A percentile compares a stretch with the other conserved stretches of the same genome.
Evolutionary conservation across 1,284 basidiomycete species (phyloP).

Genomic region (Rhodotorula sp.): DNA sequence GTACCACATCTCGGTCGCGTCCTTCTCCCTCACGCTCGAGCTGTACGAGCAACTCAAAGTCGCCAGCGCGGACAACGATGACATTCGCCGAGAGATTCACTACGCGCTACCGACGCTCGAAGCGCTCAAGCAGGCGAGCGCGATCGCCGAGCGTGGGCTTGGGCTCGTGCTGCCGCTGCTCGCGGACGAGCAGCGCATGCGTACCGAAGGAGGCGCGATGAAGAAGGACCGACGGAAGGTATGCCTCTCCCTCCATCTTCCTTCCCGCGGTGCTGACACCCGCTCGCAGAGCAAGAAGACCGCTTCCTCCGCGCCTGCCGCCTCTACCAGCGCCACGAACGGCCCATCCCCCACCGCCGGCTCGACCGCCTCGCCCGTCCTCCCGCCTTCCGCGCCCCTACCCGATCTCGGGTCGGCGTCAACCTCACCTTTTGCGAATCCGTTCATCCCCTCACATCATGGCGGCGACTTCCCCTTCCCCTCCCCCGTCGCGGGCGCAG

Average conservation of each 20-base stretch:
- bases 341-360: neutral
- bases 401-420: neutral
- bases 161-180: conserved; percentile 34
- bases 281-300: conserved; percentile 3
- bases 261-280: neutral
- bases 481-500: neutral
- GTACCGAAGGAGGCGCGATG: conserved; percentile 15
- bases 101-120: conserved; percentile 32
- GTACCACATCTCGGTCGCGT: conserved; percentile 22
- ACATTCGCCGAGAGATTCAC: conserved; percentile 30
- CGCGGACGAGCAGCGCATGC: conserved; percentile 34
- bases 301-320: neutral
- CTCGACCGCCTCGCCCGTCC: neutral
- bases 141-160: conserved; percentile 36
- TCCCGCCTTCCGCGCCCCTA: neutral
- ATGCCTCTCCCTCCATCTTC: neutral
- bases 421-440: neutral
- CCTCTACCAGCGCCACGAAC: neutral
- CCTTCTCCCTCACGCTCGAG: conserved; percentile 38
- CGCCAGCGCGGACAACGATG: conserved; percentile 23
- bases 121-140: conserved; percentile 22
- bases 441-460: neutral
- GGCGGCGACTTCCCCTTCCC: neutral
- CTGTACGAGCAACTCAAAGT: conserved; percentile 38
- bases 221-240: conserved; percentile 25